Conservation (phyloP, 2,329 filamentous ascomycete species). For the Chaetothyriales sp. region DNA sequence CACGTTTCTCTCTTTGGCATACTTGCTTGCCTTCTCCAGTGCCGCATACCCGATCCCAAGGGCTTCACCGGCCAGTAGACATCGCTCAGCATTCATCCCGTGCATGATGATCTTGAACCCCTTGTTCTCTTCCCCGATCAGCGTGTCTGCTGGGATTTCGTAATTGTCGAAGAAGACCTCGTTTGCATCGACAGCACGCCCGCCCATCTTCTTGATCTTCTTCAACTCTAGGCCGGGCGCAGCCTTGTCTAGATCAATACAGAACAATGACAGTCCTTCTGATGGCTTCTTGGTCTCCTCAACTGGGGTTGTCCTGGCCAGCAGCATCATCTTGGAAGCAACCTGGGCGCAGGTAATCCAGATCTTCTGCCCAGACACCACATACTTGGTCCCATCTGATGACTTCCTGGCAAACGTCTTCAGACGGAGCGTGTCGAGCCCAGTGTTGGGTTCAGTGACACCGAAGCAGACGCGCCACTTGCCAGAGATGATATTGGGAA, state of each 20-base stretch:
- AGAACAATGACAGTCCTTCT: constrained; percentile 68
- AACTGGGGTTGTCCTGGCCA: constrained; percentile 58
- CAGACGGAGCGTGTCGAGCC: constrained; percentile 60
- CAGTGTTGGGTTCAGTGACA: constrained; percentile 70
- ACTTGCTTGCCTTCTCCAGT: constrained; percentile 44
- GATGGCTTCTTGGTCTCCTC: constrained; percentile 54
- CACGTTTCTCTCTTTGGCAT: constrained; percentile 51
- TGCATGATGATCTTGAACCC: constrained; percentile 69
- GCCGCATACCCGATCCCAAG: constrained; percentile 65
- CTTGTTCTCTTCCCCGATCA: constrained; percentile 58
- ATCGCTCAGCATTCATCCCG: constrained; percentile 67
- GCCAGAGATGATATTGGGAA: constrained; percentile 58
- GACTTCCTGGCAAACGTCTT: constrained; percentile 42
- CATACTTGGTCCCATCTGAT: constrained; percentile 45
- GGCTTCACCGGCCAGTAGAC: constrained; percentile 62
- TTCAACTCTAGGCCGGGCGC: constrained; percentile 51
- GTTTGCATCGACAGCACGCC: constrained; percentile 66
- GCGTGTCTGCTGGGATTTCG: constrained; percentile 43
- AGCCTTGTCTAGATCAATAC: constrained; percentile 51
- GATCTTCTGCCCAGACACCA: constrained; percentile 57
- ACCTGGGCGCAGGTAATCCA: constrained; percentile 82
- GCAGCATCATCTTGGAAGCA: constrained; percentile 65
- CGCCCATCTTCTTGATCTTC: constrained; percentile 73
- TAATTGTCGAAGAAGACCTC: constrained; percentile 81
- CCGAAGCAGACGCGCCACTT: constrained; percentile 63